Percentiles rank a stretch among this genome's conserved stretches.
These are phyloP conservation scores for Camillea tinctor DNA, from an alignment of 2,329 filamentous ascomycete species.

Conservation along the genomic window DNA sequence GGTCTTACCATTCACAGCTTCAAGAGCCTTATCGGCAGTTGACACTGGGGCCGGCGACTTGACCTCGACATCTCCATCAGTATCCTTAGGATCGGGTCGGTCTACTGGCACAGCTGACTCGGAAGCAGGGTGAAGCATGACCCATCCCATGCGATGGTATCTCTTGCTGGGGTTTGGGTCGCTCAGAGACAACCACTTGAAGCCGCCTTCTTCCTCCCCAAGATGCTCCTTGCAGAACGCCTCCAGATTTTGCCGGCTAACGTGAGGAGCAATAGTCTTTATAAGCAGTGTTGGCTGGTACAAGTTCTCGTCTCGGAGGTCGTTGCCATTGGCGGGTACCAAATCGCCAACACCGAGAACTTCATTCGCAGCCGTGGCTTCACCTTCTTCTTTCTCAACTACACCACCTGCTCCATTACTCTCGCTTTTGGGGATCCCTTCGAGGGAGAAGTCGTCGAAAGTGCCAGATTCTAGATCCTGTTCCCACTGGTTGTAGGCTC, in stretches of 20 bases:
- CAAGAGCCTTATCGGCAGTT: constrained; percentile 81
- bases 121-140: constrained; percentile 82
- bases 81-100: constrained; percentile 70
- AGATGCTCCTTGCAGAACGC: constrained; percentile 92
- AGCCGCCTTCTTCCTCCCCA: constrained; percentile 85
- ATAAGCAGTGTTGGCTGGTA: constrained; percentile 91
- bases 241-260: constrained; percentile 90
- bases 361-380: constrained; percentile 87
- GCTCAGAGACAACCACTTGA: constrained; percentile 92
- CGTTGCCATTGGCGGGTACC: constrained; percentile 77
- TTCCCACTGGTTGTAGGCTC: constrained; percentile 83
- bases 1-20: constrained; percentile 95
- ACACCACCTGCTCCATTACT: constrained; percentile 82
- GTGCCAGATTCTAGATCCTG: constrained; percentile 78
- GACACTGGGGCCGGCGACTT: constrained; percentile 48
- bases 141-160: constrained; percentile 97
- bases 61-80: constrained; percentile 57
- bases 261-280: constrained; percentile 96
- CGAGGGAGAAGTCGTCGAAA: constrained; percentile 93
- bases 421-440: constrained; percentile 91
- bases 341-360: constrained; percentile 90
- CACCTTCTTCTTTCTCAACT: constrained; percentile 92
- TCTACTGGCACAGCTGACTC: constrained; percentile 67
- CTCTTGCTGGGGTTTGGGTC: constrained; percentile 97
- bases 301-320: constrained; percentile 84